Percentiles rank a stretch among this genome's conserved stretches.
Evolutionary conservation across 2,329 filamentous ascomycete species (phyloP).

Genomic region (Penicillium nordicum): DNA sequence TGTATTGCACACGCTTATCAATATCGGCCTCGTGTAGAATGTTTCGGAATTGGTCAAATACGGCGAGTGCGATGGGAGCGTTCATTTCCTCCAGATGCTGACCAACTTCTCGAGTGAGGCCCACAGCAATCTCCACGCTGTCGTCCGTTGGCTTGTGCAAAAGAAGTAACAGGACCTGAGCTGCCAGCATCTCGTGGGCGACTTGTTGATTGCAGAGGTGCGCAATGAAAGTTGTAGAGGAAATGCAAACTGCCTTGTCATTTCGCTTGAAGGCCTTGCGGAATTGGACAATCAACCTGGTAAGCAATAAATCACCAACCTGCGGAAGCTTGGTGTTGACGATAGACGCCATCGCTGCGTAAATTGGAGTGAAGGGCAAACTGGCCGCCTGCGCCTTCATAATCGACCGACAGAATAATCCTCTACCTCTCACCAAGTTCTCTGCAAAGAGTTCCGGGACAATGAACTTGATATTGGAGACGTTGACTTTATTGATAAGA

Average conservation of each 20-base stretch:
- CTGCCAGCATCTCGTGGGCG: constrained; percentile 86
- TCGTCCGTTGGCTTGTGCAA: constrained; percentile 95
- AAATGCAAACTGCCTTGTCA: constrained; percentile 92
- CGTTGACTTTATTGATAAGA: constrained; percentile 98
- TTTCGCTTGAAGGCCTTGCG: constrained; percentile 94
- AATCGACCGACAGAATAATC: constrained; percentile 90
- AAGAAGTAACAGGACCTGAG: constrained; percentile 86
- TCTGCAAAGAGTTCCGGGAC: constrained; percentile 94
- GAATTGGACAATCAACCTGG: constrained; percentile 84
- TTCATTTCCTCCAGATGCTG: constrained; percentile 96
- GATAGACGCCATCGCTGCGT: constrained; percentile 91
- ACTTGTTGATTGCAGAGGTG: constrained; percentile 97
- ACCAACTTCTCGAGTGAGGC: constrained; percentile 86
- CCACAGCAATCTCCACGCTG: constrained; percentile 95
- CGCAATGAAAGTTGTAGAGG: constrained; percentile 89
- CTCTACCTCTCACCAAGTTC: constrained; percentile 86
- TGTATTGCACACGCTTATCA: constrained; percentile 97
- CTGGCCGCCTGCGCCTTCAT: constrained; percentile 98
- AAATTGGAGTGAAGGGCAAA: constrained; percentile 93
- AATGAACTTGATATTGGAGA: constrained; percentile 95
- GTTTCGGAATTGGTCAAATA: constrained; percentile 93
- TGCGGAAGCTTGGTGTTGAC: constrained; percentile 96
- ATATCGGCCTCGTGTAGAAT: constrained; percentile 96
- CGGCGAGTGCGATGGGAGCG: constrained; percentile 75
- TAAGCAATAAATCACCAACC: constrained; percentile 85